A percentile compares a stretch with the other conserved stretches of the same genome.
These are phyloP conservation scores for Termitomyces sp. DNA, from an alignment of 768 basidiomycete genomes.

Conservation along the genomic window DNA sequence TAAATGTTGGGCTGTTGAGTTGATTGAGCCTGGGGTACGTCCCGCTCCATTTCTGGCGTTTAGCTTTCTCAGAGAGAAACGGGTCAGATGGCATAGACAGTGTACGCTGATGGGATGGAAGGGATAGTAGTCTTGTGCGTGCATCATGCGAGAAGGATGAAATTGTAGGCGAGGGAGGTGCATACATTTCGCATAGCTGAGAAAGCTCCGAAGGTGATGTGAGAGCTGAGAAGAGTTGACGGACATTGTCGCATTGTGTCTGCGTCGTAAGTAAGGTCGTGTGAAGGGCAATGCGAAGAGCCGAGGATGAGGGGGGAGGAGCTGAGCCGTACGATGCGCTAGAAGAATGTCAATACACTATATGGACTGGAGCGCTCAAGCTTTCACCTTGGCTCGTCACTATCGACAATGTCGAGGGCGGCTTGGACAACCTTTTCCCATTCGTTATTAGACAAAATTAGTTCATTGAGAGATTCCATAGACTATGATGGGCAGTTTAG, in stretches of 20 bases:
- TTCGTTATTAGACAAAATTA: slow-evolving; percentile 58
- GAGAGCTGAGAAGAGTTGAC: slow-evolving; percentile 72
- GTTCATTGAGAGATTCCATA: slow-evolving; percentile 57
- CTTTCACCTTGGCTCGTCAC: slow-evolving; percentile 61
- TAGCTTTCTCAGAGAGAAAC: slow-evolving; percentile 26
- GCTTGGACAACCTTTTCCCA: slow-evolving; percentile 78
- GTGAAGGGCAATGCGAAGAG: slow-evolving; percentile 67
- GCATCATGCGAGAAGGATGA: slow-evolving; percentile 7
- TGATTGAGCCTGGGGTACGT: slow-evolving; percentile 49
- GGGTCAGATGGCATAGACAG: slow-evolving; percentile 19
- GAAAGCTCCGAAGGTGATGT: slow-evolving; percentile 67
- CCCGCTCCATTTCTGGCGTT: slow-evolving; percentile 76
- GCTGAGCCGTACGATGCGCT: slow-evolving; percentile 31
- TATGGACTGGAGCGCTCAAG: background rate
- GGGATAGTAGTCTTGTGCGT: slow-evolving; percentile 34
- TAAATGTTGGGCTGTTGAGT: slow-evolving; percentile 40
- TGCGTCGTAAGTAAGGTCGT: slow-evolving; percentile 73
- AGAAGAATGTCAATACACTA: slow-evolving; percentile 5
- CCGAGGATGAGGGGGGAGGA: slow-evolving; percentile 43
- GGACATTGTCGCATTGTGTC: slow-evolving; percentile 77
- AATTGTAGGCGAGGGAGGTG: slow-evolving; percentile 58
- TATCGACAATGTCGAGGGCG: slow-evolving; percentile 58
- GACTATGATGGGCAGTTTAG: slow-evolving; percentile 35
- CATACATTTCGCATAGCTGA: slow-evolving; percentile 85
- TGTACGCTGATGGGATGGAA: slow-evolving; percentile 27